Base-by-base conservation (phyloP, 345 rosid species). In the Eucalyptus microcorys region DNA sequence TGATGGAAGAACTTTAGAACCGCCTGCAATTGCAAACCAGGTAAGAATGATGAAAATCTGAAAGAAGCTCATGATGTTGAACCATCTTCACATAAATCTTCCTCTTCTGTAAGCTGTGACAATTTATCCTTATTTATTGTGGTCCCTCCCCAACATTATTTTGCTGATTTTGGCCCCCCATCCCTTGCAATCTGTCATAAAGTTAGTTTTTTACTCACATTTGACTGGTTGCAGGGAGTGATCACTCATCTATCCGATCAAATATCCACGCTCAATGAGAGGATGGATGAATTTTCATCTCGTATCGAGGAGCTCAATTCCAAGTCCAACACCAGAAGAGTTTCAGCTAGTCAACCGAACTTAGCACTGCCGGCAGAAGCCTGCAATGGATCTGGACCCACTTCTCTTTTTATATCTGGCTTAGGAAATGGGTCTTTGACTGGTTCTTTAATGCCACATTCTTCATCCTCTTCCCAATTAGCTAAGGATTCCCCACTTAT, bases 281-380 rank as follows among this genome's bases (percentile, higher is more conserved):
- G 99, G 92, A 98, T 96, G 98, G 99, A 98, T 89, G 98, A 96
- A 88, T 95, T 98, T 86, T 94, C 97, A 83, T 92, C 98, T 42
- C 98, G 97, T 88, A 93, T 97, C 5, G 99, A 95, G 88, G 97
- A 97, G 94, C 89, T 98, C 88, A 98, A 96, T 92, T 93, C 96
- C 90, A 98, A 97, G 94, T 90, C 94, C 86, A 89, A 93, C 17
- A 84, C 86, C 90, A 92, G 93, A 91, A 94, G 93, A 79, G 94
- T 92, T 86, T 94, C 97, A 61, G 93, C 93, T 85, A 95, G 98
- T 93, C 99, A 96, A 87, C 99, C 95, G 79, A 95, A 95, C 91
- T 87, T 97, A 90, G 93, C 97, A 88, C 88, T 88, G 91, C 98
- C 92, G 91, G 93, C 94, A 61, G 99, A 96, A 92, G 94, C 95